Percentiles rank a stretch among this genome's conserved stretches.
Evolutionary conservation across 257 asterid genomes (phyloP).

Genomic region (Fraxinus anomala): DNA sequence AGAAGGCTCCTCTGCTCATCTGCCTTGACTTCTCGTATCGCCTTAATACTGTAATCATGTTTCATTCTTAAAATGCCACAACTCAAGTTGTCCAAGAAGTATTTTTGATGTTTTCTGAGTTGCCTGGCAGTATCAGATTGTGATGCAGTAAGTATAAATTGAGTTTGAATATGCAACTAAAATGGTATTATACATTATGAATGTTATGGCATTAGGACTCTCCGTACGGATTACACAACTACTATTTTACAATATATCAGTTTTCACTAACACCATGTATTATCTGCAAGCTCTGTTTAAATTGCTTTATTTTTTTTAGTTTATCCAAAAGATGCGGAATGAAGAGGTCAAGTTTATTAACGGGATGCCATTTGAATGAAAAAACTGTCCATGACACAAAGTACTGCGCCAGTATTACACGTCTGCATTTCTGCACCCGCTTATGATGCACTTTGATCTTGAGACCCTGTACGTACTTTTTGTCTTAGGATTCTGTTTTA

Average conservation of each 20-base stretch:
- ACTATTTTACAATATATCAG: background rate
- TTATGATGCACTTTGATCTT: no score
- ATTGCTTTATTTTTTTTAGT: no score
- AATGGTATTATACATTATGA: background rate
- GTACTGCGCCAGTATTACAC: no score
- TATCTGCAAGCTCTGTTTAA: no score
- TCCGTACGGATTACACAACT: background rate
- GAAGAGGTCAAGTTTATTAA: background rate
- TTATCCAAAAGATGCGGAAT: no score
- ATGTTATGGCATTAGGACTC: background rate
- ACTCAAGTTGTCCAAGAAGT: conserved; percentile 41
- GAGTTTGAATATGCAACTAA: background rate
- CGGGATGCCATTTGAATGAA: no score
- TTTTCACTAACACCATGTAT: no score
- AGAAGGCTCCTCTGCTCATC: conserved; percentile 26
- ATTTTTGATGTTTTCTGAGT: conserved; percentile 40
- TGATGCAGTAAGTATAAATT: background rate
- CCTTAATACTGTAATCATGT: conserved; percentile 31
- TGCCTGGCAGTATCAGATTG: conserved; percentile 34
- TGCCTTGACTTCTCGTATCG: conserved; percentile 34
- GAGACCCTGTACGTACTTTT: no score
- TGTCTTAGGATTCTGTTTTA: no score
- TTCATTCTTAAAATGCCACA: conserved; percentile 50
- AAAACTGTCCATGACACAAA: no score
- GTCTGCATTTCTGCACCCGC: no score